Percentiles rank a stretch among this genome's conserved stretches.
Conservation (phyloP, 2,329 filamentous ascomycete species). For the Aquanectria penicillioides region DNA sequence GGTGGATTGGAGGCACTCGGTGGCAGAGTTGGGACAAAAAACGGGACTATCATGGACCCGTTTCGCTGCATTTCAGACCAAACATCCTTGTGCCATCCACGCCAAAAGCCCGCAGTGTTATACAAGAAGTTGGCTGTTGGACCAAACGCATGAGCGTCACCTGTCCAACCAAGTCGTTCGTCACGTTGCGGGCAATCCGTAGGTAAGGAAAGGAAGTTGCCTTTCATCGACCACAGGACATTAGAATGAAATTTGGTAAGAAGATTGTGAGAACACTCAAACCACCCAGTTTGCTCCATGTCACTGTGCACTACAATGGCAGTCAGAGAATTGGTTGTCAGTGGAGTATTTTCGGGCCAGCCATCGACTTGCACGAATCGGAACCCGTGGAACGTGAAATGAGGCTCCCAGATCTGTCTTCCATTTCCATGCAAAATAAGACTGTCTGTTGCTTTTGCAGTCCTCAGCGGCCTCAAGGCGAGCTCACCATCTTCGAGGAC, state of each 20-base stretch:
- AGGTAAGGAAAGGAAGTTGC: slow-evolving; percentile 66
- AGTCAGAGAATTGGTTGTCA: slow-evolving; percentile 32
- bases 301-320: slow-evolving; percentile 60
- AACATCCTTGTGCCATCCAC: slow-evolving; percentile 29
- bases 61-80: slow-evolving; percentile 30
- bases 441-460: background rate
- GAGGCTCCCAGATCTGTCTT: slow-evolving; percentile 2
- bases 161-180: slow-evolving; percentile 63
- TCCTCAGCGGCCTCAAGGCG: slow-evolving; percentile 1
- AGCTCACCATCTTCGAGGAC: slow-evolving; percentile 21
- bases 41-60: slow-evolving; percentile 11
- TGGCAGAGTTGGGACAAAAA: slow-evolving; percentile 12
- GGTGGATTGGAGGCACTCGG: background rate
- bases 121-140: slow-evolving; percentile 64
- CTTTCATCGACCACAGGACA: slow-evolving; percentile 63
- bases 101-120: slow-evolving; percentile 58
- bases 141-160: slow-evolving; percentile 60
- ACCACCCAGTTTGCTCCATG: slow-evolving; percentile 59
- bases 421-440: slow-evolving; percentile 9
- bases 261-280: slow-evolving; percentile 60
- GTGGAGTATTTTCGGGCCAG: slow-evolving; percentile 23
- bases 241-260: slow-evolving; percentile 67
- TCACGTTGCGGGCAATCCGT: slow-evolving; percentile 67
- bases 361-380: slow-evolving; percentile 13
- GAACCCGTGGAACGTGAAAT: slow-evolving; percentile 23